Conservation (phyloP, 1,139 yeast species). For the Saccharomyces hybrid region DNA sequence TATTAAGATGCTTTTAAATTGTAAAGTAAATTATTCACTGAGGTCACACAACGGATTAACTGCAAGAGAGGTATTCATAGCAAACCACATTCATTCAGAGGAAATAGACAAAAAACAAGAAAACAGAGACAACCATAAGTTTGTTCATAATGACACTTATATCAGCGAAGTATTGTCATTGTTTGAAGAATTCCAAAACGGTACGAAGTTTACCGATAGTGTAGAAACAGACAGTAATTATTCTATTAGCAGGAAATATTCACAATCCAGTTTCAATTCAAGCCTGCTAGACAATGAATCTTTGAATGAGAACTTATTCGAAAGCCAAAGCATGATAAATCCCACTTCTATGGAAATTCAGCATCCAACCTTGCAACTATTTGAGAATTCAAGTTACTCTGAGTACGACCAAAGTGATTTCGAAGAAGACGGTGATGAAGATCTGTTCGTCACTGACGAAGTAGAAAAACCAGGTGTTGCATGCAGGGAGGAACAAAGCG, state of each 20-base stretch:
- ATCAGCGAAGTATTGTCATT: background rate
- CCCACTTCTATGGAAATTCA: conserved; percentile 9
- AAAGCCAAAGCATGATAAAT: conserved; percentile 9
- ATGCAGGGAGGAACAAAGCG: conserved; percentile 2
- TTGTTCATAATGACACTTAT: background rate
- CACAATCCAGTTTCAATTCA: conserved; percentile 44
- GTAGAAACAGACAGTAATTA: conserved; percentile 2
- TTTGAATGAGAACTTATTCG: conserved; percentile 9
- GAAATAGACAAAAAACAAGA: background rate
- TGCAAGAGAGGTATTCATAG: conserved; percentile 39
- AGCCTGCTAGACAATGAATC: conserved; percentile 47
- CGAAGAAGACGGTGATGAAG: conserved; percentile 32
- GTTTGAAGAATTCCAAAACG: background rate
- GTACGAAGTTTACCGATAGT: conserved; percentile 2
- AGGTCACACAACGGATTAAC: conserved; percentile 49
- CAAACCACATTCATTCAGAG: conserved; percentile 31
- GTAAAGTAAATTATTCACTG: conserved; percentile 57
- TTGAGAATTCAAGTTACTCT: conserved; percentile 23
- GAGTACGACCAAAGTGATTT: conserved; percentile 24
- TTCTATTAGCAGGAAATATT: conserved; percentile 15
- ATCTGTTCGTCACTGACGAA: conserved; percentile 16
- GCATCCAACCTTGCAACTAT: conserved; percentile 24
- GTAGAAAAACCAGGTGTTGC: conserved; percentile 13
- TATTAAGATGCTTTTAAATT: conserved; percentile 33
- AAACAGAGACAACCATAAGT: conserved; percentile 7